phyloP scores from a whole-genome alignment of 2,329 filamentous ascomycete species.

The Epichloe scottii region DNA sequence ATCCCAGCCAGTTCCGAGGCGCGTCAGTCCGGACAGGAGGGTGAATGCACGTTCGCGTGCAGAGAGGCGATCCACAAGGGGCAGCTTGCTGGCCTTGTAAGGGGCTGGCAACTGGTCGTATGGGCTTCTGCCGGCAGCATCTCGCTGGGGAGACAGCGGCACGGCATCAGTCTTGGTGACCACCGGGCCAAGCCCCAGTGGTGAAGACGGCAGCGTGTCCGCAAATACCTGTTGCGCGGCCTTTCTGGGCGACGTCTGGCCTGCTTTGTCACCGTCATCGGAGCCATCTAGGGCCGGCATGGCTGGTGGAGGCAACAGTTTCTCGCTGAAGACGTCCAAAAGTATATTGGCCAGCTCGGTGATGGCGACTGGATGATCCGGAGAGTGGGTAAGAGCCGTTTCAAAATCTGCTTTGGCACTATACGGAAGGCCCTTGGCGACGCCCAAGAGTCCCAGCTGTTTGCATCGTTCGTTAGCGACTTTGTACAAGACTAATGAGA shows the following conservation, averaged over 20 bases:
- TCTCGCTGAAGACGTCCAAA: conserved; percentile 69
- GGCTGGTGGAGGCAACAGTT: conserved; percentile 46
- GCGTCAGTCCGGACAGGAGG: conserved; percentile 70
- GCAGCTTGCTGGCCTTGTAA: conserved; percentile 49
- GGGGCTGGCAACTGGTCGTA: conserved; percentile 34
- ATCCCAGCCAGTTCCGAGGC: conserved; percentile 80
- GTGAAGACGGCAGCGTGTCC: conserved; percentile 26
- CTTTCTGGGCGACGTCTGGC: neutral
- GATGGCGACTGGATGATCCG: conserved; percentile 68
- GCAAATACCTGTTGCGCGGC: conserved; percentile 1
- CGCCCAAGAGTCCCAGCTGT: conserved; percentile 54
- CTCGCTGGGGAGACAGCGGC: conserved; percentile 10
- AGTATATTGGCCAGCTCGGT: conserved; percentile 76
- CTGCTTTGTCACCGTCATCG: neutral
- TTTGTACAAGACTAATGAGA: neutral
- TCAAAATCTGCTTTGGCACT: conserved; percentile 70
- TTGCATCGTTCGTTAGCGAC: neutral
- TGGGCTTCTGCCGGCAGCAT: conserved; percentile 9
- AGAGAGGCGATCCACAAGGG: conserved; percentile 69
- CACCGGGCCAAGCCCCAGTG: conserved; percentile 32
- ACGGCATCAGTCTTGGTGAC: conserved; percentile 11
- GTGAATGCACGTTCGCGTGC: conserved; percentile 81
- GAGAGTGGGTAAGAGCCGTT: conserved; percentile 63
- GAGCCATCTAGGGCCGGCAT: conserved; percentile 28
- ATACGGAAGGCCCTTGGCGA: conserved; percentile 50